These are phyloP conservation scores for Gastrolobium villosum DNA, from an alignment of 306 rosid genomes.

Conservation along the genomic window DNA sequence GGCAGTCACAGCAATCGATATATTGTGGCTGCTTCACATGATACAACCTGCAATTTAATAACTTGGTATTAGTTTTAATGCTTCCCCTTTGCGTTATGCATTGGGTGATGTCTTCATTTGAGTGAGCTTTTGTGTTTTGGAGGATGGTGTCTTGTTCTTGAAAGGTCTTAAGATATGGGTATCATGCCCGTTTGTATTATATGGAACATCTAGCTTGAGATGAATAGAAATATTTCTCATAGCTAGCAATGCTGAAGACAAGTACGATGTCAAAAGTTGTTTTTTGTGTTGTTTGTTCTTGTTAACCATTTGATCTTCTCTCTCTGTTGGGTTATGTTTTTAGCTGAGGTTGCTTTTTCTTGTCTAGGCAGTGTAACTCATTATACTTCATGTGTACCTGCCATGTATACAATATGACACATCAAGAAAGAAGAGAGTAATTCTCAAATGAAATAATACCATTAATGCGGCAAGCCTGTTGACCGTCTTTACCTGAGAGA, in stretches of 20 bases:
- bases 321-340: neutral
- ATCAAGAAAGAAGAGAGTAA: neutral
- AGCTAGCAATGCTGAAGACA: neutral
- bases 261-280: neutral
- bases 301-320: neutral
- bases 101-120: constrained; percentile 1
- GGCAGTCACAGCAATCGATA: too few species aligned
- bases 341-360: neutral
- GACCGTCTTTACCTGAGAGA: neutral
- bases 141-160: neutral
- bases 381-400: neutral
- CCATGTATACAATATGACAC: neutral
- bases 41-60: too few species aligned
- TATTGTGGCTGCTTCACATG: too few species aligned
- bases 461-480: neutral
- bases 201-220: neutral
- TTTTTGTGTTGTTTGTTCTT: neutral
- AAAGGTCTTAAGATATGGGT: neutral
- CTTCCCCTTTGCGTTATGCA: too few species aligned
- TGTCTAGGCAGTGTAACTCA: neutral
- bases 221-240: neutral
- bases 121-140: neutral
- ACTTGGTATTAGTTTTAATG: too few species aligned
- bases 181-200: neutral
- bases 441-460: neutral